Conservation (phyloP, 176 grass and related monocot species). For the Oryza nivara region DNA sequence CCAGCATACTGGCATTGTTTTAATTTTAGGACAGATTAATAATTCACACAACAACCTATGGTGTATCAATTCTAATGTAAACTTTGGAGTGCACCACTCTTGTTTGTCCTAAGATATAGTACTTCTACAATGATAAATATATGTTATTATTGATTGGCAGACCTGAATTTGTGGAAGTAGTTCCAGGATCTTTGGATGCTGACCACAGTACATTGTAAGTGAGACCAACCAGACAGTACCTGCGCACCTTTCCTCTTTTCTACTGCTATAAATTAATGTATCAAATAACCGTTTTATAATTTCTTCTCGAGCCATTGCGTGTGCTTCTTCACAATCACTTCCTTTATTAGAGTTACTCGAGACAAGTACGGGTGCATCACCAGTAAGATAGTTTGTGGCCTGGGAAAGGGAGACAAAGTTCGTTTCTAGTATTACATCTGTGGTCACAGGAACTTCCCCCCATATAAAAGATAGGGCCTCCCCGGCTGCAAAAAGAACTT, state of each 20-base stretch:
- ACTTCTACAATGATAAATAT: constrained; percentile 13
- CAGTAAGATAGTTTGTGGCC: constrained; percentile 84
- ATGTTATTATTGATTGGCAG: constrained; percentile 22
- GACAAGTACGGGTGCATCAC: constrained; percentile 56
- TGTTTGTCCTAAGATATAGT: background rate
- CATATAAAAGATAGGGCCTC: constrained; percentile 98
- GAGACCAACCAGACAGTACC: constrained; percentile 97
- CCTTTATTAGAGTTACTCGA: constrained; percentile 45
- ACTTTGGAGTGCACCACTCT: no score
- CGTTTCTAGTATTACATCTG: constrained; percentile 80
- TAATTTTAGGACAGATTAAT: constrained; percentile 2
- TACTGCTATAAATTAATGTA: constrained; percentile 80
- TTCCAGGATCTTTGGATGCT: constrained; percentile 86
- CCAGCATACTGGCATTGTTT: background rate
- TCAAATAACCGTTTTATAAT: constrained; percentile 89
- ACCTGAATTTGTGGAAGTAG: constrained; percentile 97
- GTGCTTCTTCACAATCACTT: constrained; percentile 64
- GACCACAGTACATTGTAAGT: constrained; percentile 89
- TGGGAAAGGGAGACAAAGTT: constrained; percentile 88
- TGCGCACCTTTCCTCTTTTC: constrained; percentile 93
- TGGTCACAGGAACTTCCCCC: constrained; percentile 79
- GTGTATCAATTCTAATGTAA: constrained; percentile 20
- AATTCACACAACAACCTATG: background rate
- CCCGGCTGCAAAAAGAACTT: constrained; percentile 90
- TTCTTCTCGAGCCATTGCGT: constrained; percentile 58